Evolutionary conservation across 2,329 filamentous ascomycete genomes (phyloP), one percentile per base, ranked within the genome.

Genomic region (Colletotrichum orchidophilum): DNA sequence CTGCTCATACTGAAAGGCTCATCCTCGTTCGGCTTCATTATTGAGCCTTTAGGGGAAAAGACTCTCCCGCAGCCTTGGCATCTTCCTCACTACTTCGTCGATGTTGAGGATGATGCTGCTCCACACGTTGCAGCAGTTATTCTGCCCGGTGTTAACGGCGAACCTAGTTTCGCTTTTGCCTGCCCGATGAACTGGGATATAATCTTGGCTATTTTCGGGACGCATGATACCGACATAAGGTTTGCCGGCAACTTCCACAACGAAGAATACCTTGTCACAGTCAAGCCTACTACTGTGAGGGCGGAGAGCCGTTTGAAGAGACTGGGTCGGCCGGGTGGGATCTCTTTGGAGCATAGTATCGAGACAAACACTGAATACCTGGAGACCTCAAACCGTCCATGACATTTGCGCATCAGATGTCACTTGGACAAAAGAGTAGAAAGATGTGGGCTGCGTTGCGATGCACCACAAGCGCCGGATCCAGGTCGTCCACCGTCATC

Each of bases 91-190:
- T 81, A 84, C 76, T 84, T 78, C 74, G 78, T 87, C 31, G 80
- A 87, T 73, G 83, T 87, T 0, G 78, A 84, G 12, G 87, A 90
- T 65, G 76, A 76, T 3, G 88, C 87, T 0, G 79, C 83, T 0
- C 76, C 91, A 0, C 88, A 90, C 54, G 80, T 90, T 4, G 84
- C 86, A 2, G 88, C 85, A 0, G 78, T 87, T 5, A 80, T 88
- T 0, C 80, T 87, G 21, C 79, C 81, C 0, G 79, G 81, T 1
- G 81, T 89, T 0, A 72, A 78, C 2, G 81, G 81, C 0, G 84
- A 90, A 74, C 83, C 89, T 0, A 76, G 91, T 9, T 88, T 90
- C 75, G 88, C 81, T 1, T 88, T 86, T 66, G 86, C 85, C 0
- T 79, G 81, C 1, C 82, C 81, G 0, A 86, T 82, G 70, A 87